Evolutionary conservation across 208 protist species (phyloP).

Genomic region (Angomonas deanei): DNA sequence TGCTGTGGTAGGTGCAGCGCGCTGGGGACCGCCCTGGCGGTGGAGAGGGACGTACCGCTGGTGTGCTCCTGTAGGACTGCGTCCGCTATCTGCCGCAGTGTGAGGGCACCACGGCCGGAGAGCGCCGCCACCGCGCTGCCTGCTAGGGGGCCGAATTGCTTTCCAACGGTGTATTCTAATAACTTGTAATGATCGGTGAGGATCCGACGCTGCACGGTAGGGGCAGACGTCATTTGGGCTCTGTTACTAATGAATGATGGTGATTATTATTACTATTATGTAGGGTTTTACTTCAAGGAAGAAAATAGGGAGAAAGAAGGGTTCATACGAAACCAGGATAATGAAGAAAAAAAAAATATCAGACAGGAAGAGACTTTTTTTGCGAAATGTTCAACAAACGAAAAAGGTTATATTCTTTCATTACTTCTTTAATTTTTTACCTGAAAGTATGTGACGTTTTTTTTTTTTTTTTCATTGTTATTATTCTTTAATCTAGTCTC

Average conservation of each 20-base stretch:
- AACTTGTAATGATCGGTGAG: conserved; percentile 16
- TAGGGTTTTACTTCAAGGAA: neutral
- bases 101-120: conserved; percentile 14
- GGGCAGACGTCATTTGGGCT: no score
- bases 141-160: conserved; percentile 29
- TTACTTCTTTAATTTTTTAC: neutral
- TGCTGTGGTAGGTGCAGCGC: neutral
- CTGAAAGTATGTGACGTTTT: neutral
- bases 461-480: neutral
- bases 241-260: no score
- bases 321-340: conserved; percentile 3
- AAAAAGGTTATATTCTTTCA: neutral
- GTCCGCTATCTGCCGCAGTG: conserved; percentile 20
- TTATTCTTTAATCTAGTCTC: neutral
- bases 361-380: neutral
- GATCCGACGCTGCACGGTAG: neutral
- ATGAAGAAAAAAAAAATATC: conserved; percentile 5
- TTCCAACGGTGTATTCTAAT: conserved; percentile 13
- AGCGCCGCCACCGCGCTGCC: conserved; percentile 19
- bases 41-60: neutral
- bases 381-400: neutral
- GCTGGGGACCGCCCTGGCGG: neutral
- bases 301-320: neutral
- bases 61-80: conserved; percentile 2
- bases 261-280: conserved; percentile 1